phyloP scores from a whole-genome alignment of 2,329 filamentous ascomycete species.

The Stachybotrys chartarum region DNA sequence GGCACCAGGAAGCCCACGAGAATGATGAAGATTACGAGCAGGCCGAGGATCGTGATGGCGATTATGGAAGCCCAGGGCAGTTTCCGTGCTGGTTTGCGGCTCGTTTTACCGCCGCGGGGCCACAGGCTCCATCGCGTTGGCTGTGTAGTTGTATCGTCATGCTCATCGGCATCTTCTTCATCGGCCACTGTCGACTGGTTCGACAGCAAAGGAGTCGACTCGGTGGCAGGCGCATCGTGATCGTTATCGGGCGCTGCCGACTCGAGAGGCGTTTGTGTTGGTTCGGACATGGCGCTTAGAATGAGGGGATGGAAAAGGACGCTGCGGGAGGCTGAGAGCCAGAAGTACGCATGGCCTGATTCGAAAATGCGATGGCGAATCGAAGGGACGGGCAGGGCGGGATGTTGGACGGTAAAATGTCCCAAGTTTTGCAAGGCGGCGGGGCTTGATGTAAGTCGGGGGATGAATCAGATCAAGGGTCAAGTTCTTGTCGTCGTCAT shows the following conservation, averaged over 20 bases:
- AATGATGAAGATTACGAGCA: conserved; percentile 61
- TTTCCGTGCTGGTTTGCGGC: conserved; percentile 15
- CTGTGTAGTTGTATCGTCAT: not conserved
- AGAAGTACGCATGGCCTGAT: not conserved
- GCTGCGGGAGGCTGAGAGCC: not conserved
- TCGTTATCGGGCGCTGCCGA: conserved; percentile 22
- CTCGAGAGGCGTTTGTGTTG: conserved; percentile 39
- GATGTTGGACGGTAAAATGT: too few relatives aligned
- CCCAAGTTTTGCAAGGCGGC: too few relatives aligned
- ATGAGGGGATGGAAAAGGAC: not conserved
- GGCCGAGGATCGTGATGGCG: conserved; percentile 59
- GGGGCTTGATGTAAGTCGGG: too few relatives aligned
- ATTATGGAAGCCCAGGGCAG: conserved; percentile 70
- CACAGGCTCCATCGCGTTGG: conserved; percentile 10
- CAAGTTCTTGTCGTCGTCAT: not conserved
- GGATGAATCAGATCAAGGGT: too few relatives aligned
- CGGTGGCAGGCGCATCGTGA: conserved; percentile 18
- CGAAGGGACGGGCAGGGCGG: too few relatives aligned
- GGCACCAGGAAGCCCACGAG: conserved; percentile 75
- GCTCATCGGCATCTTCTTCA: not conserved
- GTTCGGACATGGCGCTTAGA: conserved; percentile 29
- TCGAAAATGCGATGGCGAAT: too few relatives aligned
- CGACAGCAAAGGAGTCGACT: conserved; percentile 47
- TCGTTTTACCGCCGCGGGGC: not conserved
- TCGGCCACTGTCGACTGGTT: conserved; percentile 6